These are phyloP conservation scores for Zymoseptoria ardabiliae DNA, from an alignment of 2,329 filamentous ascomycete species.

Conservation along the genomic window DNA sequence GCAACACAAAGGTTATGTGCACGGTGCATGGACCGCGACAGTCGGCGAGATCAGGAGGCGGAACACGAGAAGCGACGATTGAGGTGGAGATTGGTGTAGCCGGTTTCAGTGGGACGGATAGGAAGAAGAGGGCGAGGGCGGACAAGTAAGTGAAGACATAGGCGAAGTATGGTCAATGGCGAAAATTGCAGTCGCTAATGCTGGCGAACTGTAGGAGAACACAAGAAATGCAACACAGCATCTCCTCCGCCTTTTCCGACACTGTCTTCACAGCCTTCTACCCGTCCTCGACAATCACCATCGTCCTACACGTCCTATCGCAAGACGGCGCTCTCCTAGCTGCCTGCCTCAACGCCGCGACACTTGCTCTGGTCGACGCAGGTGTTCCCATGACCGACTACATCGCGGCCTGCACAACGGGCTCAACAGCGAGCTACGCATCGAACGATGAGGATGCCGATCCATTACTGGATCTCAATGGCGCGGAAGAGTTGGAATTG, in stretches of 20 bases:
- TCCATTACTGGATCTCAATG: constrained; percentile 72
- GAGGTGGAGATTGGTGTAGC: constrained; percentile 77
- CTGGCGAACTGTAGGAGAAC: constrained; percentile 52
- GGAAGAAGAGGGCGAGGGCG: constrained; percentile 64
- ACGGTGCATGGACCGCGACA: constrained; percentile 82
- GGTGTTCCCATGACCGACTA: constrained; percentile 94
- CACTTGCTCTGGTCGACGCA: constrained; percentile 85
- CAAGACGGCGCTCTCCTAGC: constrained; percentile 88
- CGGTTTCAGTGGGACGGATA: constrained; percentile 80
- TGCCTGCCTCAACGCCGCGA: constrained; percentile 82
- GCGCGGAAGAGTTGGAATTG: constrained; percentile 75
- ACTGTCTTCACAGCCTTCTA: constrained; percentile 82
- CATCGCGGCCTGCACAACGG: constrained; percentile 79
- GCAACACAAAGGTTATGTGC: constrained; percentile 94
- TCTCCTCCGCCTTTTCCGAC: constrained; percentile 67
- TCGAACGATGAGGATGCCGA: constrained; percentile 63
- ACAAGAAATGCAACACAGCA: constrained; percentile 70
- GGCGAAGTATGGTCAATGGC: background rate
- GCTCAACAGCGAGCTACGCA: constrained; percentile 62
- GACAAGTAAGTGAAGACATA: constrained; percentile 59
- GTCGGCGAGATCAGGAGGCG: constrained; percentile 44
- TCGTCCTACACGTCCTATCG: constrained; percentile 79
- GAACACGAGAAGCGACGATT: constrained; percentile 56
- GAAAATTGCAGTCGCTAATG: constrained; percentile 6
- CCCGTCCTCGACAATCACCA: constrained; percentile 74